Percentiles rank a stretch among this genome's conserved stretches.
Evolutionary conservation across 805 yeast genomes (phyloP).

Genomic region (Clavispora vitiphila): DNA sequence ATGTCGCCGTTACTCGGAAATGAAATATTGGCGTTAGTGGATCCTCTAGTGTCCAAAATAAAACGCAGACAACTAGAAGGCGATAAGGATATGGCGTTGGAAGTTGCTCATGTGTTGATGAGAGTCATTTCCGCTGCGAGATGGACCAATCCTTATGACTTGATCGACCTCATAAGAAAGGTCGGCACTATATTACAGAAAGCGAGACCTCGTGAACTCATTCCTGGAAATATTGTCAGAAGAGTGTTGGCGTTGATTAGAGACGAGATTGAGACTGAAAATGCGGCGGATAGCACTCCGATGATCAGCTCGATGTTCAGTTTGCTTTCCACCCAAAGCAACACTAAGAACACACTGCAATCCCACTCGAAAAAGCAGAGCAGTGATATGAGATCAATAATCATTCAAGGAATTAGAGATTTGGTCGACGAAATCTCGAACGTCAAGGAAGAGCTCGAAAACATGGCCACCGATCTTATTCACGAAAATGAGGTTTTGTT

Average conservation of each 20-base stretch:
- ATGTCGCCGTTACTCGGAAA: conserved; percentile 13
- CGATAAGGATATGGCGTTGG: conserved; percentile 77
- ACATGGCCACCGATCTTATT: conserved; percentile 86
- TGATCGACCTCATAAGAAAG: conserved; percentile 64
- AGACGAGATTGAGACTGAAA: conserved; percentile 68
- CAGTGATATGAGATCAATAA: conserved; percentile 73
- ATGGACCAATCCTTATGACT: conserved; percentile 74
- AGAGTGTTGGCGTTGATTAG: conserved; percentile 82
- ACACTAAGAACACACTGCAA: conserved; percentile 18
- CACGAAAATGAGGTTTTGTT: conserved; percentile 83
- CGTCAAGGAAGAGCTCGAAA: conserved; percentile 85
- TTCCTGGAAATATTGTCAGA: conserved; percentile 87
- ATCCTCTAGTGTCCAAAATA: conserved; percentile 44
- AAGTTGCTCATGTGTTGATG: conserved; percentile 80
- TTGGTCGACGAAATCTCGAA: conserved; percentile 86
- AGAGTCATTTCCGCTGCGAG: conserved; percentile 85
- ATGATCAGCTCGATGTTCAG: conserved; percentile 80
- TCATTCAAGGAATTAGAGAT: conserved; percentile 89
- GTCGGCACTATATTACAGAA: conserved; percentile 66
- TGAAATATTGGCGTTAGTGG: conserved; percentile 32
- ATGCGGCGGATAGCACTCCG: conserved; percentile 35
- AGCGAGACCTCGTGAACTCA: conserved; percentile 86
- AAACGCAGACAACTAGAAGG: conserved; percentile 84
- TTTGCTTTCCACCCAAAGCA: conserved; percentile 52
- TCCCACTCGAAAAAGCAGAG: conserved; percentile 37